Base-by-base conservation (phyloP, 129 eudicot genomes). In the Gnaphalium uliginosum region DNA sequence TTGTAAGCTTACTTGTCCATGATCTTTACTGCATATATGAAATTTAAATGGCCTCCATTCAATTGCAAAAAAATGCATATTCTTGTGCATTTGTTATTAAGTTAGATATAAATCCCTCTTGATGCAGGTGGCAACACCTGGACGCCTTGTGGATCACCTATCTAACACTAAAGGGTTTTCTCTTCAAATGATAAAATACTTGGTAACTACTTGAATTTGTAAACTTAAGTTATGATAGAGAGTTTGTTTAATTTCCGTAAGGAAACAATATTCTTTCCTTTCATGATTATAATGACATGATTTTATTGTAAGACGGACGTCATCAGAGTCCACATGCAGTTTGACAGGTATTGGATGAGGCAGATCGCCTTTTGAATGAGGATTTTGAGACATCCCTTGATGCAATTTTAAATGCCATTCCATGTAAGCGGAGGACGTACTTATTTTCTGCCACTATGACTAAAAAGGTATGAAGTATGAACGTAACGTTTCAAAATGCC, bases 371-470 rank as follows among this genome's bases (percentile, higher is more conserved):
- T 78, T 76, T 91, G 21, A 90, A 90, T 83, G 97, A 90, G 67
- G 99, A 90, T 75, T 91, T 94, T 71, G 97, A 88, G 84, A 91
- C 89, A 77, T 69, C 89, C 22, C 78, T 94, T 75, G 90, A 91
- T 84, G 87, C 87, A 39, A 82, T 94, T 32, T 75, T 94, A 63
- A 85, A 78, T 77, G 96, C 69, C 71, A 91, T 94, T 73, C 99
- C 97, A 61, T 96, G 84, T 54, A 89, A 90, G 64, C 74, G 97
- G 27, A 89, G 79, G 60, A 94, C 99, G 11, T 94, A 78, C 83
- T 74, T 94, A 23, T 94, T 89, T 69, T 91, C 99, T 65, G 96
- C 96, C 41, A 90, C 99, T 15, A 90, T 91, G 96, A 91, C 97
- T n/a, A 87, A 87, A 78, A 94, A 91, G 85, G 96, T 90, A 74